Evolutionary conservation across 176 grass and related monocot species (phyloP).

Genomic region (Bolboschoenus planiculmis): DNA sequence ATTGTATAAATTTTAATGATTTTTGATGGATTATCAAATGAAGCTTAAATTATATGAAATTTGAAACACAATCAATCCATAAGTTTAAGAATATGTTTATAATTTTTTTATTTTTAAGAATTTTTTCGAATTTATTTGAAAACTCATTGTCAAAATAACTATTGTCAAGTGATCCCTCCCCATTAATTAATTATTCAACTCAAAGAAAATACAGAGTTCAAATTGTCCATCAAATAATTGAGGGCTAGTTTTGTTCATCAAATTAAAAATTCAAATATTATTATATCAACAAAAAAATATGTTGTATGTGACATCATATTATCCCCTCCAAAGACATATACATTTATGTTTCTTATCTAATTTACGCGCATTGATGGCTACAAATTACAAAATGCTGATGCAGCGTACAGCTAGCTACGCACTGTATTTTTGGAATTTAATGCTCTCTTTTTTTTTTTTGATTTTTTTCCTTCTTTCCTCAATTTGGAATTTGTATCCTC

Average conservation of each 20-base stretch:
- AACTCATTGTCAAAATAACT: no score
- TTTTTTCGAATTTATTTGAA: no score
- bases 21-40: no score
- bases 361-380: slow-evolving; percentile 1
- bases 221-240: neutral
- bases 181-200: neutral
- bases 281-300: neutral
- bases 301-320: neutral
- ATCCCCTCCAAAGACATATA: neutral
- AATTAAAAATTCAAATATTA: neutral
- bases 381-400: slow-evolving; percentile 4
- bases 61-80: no score
- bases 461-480: neutral
- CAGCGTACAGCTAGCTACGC: neutral
- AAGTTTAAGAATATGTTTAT: no score
- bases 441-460: neutral
- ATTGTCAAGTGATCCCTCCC: no score
- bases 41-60: no score
- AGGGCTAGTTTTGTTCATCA: neutral
- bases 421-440: slow-evolving; percentile 17
- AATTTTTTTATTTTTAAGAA: no score
- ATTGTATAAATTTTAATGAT: no score
- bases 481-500: neutral
- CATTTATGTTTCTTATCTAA: neutral
- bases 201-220: neutral